phyloP scores from a whole-genome alignment of 2,329 filamentous ascomycete genomes.

The Didymella arachidicola region DNA sequence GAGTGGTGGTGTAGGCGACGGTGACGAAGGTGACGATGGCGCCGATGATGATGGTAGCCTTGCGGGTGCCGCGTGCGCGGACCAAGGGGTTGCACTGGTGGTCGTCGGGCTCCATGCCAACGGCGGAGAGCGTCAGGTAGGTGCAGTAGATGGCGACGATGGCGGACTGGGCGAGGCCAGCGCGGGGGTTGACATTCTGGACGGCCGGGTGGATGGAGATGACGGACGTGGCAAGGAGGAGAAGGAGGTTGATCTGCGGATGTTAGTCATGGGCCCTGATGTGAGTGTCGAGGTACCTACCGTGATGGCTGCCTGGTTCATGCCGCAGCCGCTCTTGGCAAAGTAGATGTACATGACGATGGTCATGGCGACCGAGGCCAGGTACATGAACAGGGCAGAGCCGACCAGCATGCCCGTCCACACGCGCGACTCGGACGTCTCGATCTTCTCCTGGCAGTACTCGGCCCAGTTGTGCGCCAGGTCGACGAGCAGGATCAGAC shows the following conservation, averaged over 20 bases:
- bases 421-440: conserved; percentile 80
- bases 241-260: conserved; percentile 75
- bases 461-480: conserved; percentile 97
- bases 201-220: conserved; percentile 89
- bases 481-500: conserved; percentile 90
- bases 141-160: conserved; percentile 99
- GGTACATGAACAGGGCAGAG: conserved; percentile 92
- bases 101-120: conserved; percentile 98
- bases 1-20: conserved; percentile 95
- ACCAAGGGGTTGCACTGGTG: conserved; percentile 93
- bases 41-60: conserved; percentile 88
- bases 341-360: conserved; percentile 98
- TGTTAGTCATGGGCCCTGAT: conserved; percentile 9
- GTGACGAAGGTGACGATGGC: conserved; percentile 97
- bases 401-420: conserved; percentile 91
- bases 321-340: conserved; percentile 78
- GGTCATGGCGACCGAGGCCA: conserved; percentile 90
- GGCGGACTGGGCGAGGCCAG: conserved; percentile 93
- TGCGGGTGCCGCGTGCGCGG: conserved; percentile 83
- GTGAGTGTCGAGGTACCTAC: conserved; percentile 48
- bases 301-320: conserved; percentile 97
- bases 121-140: conserved; percentile 96
- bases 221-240: conserved; percentile 80
- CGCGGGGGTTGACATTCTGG: conserved; percentile 91
- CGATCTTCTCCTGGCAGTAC: conserved; percentile 92